Percentiles rank a stretch among this genome's conserved stretches.
Evolutionary conservation across 129 eudicot genomes (phyloP).

Genomic region (Artemisia annua): DNA sequence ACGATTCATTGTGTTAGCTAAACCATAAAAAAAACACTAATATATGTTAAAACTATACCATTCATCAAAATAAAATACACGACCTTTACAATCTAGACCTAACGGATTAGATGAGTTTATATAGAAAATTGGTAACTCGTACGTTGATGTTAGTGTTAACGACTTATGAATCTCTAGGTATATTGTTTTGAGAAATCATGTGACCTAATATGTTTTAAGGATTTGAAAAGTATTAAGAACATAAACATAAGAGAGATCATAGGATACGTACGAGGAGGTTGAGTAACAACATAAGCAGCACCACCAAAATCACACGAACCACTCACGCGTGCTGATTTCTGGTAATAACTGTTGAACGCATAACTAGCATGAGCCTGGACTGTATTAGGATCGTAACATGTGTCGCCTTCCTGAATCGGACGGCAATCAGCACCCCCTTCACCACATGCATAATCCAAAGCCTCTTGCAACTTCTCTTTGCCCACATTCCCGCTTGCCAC

Average conservation of each 20-base stretch:
- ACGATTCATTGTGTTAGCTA: too few relatives aligned
- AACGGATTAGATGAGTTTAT: background rate
- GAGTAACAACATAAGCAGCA: slow-evolving; percentile 89
- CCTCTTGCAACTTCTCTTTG: slow-evolving; percentile 58
- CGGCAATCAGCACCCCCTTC: slow-evolving; percentile 90
- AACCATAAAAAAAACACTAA: background rate
- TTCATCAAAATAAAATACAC: background rate
- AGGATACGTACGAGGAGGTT: slow-evolving; percentile 69
- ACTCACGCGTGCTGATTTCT: slow-evolving; percentile 51
- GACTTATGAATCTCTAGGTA: too few relatives aligned
- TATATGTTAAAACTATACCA: background rate
- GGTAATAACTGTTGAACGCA: slow-evolving; percentile 91
- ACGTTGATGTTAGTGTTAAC: too few relatives aligned
- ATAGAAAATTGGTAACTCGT: background rate
- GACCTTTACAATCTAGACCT: background rate
- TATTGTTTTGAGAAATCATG: too few relatives aligned
- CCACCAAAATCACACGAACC: slow-evolving; percentile 93
- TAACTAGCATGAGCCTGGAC: slow-evolving; percentile 85
- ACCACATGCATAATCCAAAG: slow-evolving; percentile 80
- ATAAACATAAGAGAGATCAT: background rate
- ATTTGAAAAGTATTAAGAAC: background rate
- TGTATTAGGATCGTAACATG: slow-evolving; percentile 74
- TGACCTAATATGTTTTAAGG: background rate
- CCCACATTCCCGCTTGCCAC: slow-evolving; percentile 68
- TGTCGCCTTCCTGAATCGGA: slow-evolving; percentile 80